Conservation (phyloP, 1,139 yeast genomes). For the Pneumocystis wakefieldiae region DNA sequence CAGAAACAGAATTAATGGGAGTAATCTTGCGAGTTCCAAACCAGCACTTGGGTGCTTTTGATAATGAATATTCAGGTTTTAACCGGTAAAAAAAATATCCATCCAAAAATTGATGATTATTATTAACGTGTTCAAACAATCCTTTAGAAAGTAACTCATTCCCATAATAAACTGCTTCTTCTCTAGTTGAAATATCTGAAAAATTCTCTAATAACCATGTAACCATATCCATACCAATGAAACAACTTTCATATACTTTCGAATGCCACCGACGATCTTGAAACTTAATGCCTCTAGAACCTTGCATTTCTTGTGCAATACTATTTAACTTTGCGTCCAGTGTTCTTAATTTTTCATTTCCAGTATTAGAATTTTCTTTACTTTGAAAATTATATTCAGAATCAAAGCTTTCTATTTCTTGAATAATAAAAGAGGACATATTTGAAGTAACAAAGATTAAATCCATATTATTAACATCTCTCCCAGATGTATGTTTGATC, state of each 20-base stretch:
- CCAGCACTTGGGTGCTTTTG: constrained; percentile 11
- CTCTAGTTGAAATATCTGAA: constrained; percentile 63
- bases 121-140: constrained; percentile 64
- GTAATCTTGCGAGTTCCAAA: constrained; percentile 11
- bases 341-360: constrained; percentile 18
- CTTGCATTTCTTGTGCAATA: constrained; percentile 53
- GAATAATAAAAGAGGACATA: constrained; percentile 50
- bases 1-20: constrained; percentile 2
- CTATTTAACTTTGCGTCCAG: constrained; percentile 32
- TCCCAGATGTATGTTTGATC: constrained; percentile 23
- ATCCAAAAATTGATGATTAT: constrained; percentile 69
- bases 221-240: constrained; percentile 73
- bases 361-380: constrained; percentile 15
- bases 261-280: constrained; percentile 87
- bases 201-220: constrained; percentile 70
- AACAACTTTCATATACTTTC: constrained; percentile 61
- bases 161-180: constrained; percentile 70
- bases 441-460: constrained; percentile 80
- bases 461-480: constrained; percentile 51
- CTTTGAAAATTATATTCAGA: constrained; percentile 9
- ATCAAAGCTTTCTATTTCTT: constrained; percentile 22
- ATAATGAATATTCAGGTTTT: constrained; percentile 36
- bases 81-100: constrained; percentile 85
- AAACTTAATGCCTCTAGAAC: constrained; percentile 41
- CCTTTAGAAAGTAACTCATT: constrained; percentile 58